A percentile compares a stretch with the other conserved stretches of the same genome.
Evolutionary conservation across 2,329 filamentous ascomycete genomes (phyloP).

Genomic region (Stemphylium vesicarium): DNA sequence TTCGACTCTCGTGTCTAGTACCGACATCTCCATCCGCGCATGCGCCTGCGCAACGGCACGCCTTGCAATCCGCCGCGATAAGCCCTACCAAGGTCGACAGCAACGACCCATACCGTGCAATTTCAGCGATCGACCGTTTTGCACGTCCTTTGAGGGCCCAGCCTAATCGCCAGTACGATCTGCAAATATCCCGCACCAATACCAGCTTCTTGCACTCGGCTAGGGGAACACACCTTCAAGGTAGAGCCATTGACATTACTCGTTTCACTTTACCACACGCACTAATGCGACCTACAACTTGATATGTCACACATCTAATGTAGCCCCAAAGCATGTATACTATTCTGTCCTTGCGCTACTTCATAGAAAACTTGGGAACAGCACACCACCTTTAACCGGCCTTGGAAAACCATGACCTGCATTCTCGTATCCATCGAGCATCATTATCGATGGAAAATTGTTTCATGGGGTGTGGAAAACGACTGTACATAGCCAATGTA

Average conservation of each 20-base stretch:
- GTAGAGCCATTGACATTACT: neutral
- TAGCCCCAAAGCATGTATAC: neutral
- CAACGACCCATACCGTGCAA: neutral
- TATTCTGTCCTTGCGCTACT: neutral
- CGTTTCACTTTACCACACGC: neutral
- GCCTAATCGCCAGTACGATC: no score
- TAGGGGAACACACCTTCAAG: neutral
- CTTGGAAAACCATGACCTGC: neutral
- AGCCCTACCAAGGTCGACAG: neutral
- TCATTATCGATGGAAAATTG: neutral
- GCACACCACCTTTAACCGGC: neutral
- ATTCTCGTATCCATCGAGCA: neutral
- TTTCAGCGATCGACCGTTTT: neutral
- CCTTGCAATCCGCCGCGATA: neutral
- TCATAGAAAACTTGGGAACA: neutral
- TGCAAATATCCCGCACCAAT: neutral
- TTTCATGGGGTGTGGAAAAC: neutral
- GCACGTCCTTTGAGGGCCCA: neutral
- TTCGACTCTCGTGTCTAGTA: neutral
- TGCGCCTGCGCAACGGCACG: neutral
- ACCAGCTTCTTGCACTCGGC: neutral
- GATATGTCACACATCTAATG: neutral
- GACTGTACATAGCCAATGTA: neutral
- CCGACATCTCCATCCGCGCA: neutral
- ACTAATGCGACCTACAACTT: neutral